Evolutionary conservation across 2,329 filamentous ascomycete species (phyloP).

Genomic region (Clonostachys rhizophaga): DNA sequence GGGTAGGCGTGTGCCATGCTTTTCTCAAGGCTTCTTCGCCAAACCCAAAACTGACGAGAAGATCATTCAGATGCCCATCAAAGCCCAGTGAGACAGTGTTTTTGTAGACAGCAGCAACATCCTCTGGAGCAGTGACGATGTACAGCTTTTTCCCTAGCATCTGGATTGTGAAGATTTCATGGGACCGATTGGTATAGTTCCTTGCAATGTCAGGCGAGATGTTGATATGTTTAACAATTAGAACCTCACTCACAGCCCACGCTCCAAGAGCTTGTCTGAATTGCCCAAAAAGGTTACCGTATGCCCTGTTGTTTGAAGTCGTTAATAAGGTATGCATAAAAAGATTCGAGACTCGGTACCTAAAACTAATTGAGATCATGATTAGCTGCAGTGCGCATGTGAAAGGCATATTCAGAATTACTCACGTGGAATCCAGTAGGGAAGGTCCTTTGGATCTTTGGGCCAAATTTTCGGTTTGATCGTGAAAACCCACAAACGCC

Average conservation of each 20-base stretch:
- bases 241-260: not conserved
- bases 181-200: not conserved
- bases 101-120: not conserved
- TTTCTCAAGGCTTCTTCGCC: conserved; percentile 50
- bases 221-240: not conserved
- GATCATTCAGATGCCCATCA: not conserved
- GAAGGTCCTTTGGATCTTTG: not conserved
- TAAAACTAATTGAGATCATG: not conserved
- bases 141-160: not conserved
- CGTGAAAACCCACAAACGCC: too few relatives aligned
- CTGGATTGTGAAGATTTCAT: not conserved
- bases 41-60: not conserved
- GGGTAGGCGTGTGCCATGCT: conserved; percentile 54
- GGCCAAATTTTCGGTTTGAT: too few relatives aligned
- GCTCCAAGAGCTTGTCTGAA: not conserved
- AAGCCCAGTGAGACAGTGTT: not conserved
- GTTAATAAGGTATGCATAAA: not conserved
- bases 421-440: not conserved
- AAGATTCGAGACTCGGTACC: not conserved
- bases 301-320: not conserved
- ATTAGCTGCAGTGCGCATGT: not conserved
- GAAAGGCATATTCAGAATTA: not conserved
- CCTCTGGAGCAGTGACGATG: not conserved
- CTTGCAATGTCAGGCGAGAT: not conserved
- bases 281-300: not conserved